Evolutionary conservation across 2,329 filamentous ascomycete species (phyloP).

Genomic region (Aotearoamyces nothofagi): DNA sequence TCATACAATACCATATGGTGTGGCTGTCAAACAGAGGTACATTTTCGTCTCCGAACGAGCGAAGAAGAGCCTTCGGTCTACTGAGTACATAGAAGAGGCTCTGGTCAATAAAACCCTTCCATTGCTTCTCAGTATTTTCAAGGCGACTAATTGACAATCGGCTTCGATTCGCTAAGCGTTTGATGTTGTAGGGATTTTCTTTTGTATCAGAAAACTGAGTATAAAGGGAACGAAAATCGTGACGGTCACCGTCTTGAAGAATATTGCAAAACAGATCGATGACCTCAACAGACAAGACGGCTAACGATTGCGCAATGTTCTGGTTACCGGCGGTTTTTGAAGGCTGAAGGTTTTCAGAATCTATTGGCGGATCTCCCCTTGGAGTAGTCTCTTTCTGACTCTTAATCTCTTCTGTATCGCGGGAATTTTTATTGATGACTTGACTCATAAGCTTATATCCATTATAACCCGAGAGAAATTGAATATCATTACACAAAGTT

Average conservation of each 20-base stretch:
- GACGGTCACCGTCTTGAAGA: constrained; percentile 35
- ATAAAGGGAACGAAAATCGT: background rate
- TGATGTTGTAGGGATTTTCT: constrained; percentile 2
- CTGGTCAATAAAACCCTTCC: constrained; percentile 47
- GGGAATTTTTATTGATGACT: background rate
- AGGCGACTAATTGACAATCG: too few species aligned
- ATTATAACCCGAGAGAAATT: too few species aligned
- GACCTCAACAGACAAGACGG: constrained; percentile 34
- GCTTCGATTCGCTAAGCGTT: too few species aligned
- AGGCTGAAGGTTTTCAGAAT: constrained; percentile 4
- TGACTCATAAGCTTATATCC: too few species aligned
- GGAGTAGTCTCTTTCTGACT: background rate
- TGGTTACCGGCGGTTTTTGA: constrained; percentile 16
- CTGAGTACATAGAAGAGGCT: constrained; percentile 49
- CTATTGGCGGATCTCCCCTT: background rate
- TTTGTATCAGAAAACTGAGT: background rate
- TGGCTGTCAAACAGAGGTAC: constrained; percentile 42
- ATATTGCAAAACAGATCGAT: constrained; percentile 46
- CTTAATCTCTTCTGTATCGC: background rate
- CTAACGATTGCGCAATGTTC: constrained; percentile 40
- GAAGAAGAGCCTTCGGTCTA: constrained; percentile 35
- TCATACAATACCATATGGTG: constrained; percentile 46
- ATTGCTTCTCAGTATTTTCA: constrained; percentile 22
- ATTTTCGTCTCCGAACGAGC: constrained; percentile 36
- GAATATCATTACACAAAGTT: too few species aligned